These are phyloP conservation scores for Choanephora cucurbitarum DNA, from an alignment of 371 early-diverging fungal genomes.

Conservation along the genomic window DNA sequence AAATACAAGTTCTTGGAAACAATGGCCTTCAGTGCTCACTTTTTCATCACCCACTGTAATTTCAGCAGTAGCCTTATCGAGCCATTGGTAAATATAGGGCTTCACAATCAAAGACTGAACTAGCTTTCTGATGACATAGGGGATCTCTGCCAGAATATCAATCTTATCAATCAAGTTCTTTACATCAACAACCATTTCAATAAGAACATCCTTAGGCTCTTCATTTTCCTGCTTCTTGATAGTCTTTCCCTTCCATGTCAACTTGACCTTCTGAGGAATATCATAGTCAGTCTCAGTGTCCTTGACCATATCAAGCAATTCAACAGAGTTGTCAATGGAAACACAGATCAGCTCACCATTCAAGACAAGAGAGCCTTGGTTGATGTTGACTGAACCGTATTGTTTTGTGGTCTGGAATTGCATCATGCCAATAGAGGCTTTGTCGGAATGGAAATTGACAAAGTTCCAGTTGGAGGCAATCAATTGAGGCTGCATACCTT, in stretches of 20 bases:
- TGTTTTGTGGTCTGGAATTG: constrained; percentile 82
- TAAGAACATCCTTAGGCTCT: constrained; percentile 61
- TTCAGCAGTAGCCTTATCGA: constrained; percentile 64
- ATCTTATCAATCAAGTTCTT: constrained; percentile 73
- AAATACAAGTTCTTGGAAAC: constrained; percentile 71
- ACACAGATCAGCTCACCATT: constrained; percentile 71
- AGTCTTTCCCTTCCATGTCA: constrained; percentile 78
- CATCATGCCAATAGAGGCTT: constrained; percentile 72
- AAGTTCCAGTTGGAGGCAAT: constrained; percentile 88
- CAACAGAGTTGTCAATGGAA: constrained; percentile 70
- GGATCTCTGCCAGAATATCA: constrained; percentile 87
- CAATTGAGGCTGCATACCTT: constrained; percentile 84
- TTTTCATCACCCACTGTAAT: constrained; percentile 71
- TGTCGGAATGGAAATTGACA: constrained; percentile 65
- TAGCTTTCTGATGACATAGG: constrained; percentile 84
- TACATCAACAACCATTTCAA: constrained; percentile 62
- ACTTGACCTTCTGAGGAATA: constrained; percentile 71
- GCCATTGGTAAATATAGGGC: constrained; percentile 92
- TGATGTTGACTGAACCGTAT: constrained; percentile 68
- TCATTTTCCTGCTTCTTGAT: constrained; percentile 47
- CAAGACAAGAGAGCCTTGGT: constrained; percentile 76
- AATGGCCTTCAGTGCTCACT: constrained; percentile 55
- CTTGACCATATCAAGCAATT: constrained; percentile 49
- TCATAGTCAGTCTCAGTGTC: constrained; percentile 80
- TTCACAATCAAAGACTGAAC: constrained; percentile 92